Conservation (phyloP, 176 grass and related monocot species). For the Ampelocalamus luodianensis region DNA sequence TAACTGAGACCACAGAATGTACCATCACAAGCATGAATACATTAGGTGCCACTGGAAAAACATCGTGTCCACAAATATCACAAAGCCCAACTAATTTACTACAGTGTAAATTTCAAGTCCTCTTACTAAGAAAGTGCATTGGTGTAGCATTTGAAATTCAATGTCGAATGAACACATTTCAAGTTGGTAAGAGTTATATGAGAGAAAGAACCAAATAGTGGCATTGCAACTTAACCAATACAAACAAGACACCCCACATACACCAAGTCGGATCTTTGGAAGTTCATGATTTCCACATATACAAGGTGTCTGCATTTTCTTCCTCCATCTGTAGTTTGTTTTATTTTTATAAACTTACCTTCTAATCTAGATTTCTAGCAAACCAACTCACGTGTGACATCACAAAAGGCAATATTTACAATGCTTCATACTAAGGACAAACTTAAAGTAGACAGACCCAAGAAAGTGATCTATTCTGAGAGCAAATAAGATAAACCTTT, state of each 20-base stretch:
- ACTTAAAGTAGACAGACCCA: background rate
- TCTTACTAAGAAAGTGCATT: constrained; percentile 21
- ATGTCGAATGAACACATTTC: constrained; percentile 8
- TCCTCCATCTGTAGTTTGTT: background rate
- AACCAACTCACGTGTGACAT: background rate
- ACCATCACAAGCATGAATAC: constrained; percentile 1
- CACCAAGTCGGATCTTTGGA: background rate
- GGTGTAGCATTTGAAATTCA: background rate
- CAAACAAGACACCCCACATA: background rate
- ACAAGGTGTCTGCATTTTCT: background rate
- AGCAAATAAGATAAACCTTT: constrained; percentile 22
- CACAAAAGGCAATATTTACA: background rate
- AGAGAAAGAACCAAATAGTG: background rate
- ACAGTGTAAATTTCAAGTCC: background rate
- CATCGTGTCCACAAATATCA: background rate
- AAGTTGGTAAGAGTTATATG: background rate
- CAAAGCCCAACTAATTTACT: constrained; percentile 2
- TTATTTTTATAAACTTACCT: background rate
- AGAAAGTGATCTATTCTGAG: background rate
- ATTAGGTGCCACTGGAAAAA: constrained; percentile 3
- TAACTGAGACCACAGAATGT: background rate
- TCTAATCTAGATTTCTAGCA: background rate
- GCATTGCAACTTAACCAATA: background rate
- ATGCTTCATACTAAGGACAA: too few species aligned
- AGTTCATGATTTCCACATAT: background rate